Evolutionary conservation across 2,329 filamentous ascomycete genomes (phyloP).

Genomic region (Fusarium buxicola): DNA sequence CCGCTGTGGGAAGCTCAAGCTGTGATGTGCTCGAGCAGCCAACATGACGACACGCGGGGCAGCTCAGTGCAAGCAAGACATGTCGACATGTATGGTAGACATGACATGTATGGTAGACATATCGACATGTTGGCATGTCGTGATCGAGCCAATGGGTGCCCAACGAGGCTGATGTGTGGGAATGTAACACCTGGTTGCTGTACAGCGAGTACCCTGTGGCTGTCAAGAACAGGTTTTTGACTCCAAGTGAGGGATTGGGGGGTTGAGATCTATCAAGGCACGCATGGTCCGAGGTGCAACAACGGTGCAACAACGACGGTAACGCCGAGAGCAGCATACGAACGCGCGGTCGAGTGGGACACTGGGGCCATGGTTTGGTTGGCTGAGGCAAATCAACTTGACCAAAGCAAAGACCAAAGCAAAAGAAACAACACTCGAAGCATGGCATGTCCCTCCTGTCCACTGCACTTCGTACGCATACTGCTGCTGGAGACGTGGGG

Average conservation of each 20-base stretch:
- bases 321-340: constrained; percentile 24
- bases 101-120: background rate
- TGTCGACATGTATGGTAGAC: background rate
- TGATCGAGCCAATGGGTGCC: constrained; percentile 30
- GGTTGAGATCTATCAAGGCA: constrained; percentile 3
- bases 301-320: constrained; percentile 11
- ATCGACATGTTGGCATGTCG: constrained; percentile 22
- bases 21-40: constrained; percentile 14
- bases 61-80: constrained; percentile 11
- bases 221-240: constrained; percentile 35
- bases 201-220: constrained; percentile 6
- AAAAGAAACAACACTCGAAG: constrained; percentile 5
- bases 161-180: constrained; percentile 28
- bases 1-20: constrained; percentile 28
- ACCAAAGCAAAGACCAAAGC: constrained; percentile 11
- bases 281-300: constrained; percentile 15
- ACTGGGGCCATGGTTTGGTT: constrained; percentile 15
- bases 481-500: constrained; percentile 4
- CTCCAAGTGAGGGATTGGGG: constrained; percentile 11
- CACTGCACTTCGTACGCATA: background rate
- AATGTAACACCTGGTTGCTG: constrained; percentile 20
- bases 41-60: constrained; percentile 33
- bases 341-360: constrained; percentile 34
- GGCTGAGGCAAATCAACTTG: constrained; percentile 13
- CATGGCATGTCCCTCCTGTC: constrained; percentile 6